Percentiles rank a stretch among this genome's conserved stretches.
These are phyloP conservation scores for Sambucus nigra DNA, from an alignment of 129 eudicot genomes.

Conservation along the genomic window DNA sequence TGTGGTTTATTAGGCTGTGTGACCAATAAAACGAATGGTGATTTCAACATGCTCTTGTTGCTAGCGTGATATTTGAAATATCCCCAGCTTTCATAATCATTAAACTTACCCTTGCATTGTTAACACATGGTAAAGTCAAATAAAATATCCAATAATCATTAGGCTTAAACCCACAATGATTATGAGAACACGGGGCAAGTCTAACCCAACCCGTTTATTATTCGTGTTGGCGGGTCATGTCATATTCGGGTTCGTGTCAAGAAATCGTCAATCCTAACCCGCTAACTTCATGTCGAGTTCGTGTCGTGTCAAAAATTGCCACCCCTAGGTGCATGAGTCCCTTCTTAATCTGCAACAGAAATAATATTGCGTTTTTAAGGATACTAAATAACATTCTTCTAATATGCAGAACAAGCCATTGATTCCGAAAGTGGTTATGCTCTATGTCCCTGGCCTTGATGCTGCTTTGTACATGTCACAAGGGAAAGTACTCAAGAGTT, in stretches of 20 bases:
- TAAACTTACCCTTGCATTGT: not conserved
- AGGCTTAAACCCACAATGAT: too few relatives aligned
- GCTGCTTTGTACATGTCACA: slow-evolving; percentile 81
- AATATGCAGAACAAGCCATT: slow-evolving; percentile 88
- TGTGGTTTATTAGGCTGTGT: not conserved
- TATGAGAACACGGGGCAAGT: too few relatives aligned
- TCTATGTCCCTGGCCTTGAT: slow-evolving; percentile 95
- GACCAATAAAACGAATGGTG: too few relatives aligned
- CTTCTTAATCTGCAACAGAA: not conserved
- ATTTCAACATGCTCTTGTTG: too few relatives aligned
- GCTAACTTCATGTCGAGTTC: too few relatives aligned
- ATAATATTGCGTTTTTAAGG: not conserved
- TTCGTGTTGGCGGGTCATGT: too few relatives aligned
- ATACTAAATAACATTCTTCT: slow-evolving; percentile 15
- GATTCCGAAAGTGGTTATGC: slow-evolving; percentile 86
- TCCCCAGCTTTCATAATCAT: not conserved
- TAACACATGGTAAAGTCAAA: not conserved
- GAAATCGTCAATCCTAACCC: too few relatives aligned
- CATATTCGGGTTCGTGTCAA: too few relatives aligned
- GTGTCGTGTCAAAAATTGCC: too few relatives aligned
- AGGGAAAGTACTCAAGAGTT: slow-evolving; percentile 49
- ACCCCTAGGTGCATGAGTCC: not conserved
- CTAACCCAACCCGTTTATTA: too few relatives aligned
- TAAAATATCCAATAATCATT: too few relatives aligned
- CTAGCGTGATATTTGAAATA: too few relatives aligned